Evolutionary conservation across 1,139 yeast species (phyloP).

Genomic region (Torulaspora pretoriensis): DNA sequence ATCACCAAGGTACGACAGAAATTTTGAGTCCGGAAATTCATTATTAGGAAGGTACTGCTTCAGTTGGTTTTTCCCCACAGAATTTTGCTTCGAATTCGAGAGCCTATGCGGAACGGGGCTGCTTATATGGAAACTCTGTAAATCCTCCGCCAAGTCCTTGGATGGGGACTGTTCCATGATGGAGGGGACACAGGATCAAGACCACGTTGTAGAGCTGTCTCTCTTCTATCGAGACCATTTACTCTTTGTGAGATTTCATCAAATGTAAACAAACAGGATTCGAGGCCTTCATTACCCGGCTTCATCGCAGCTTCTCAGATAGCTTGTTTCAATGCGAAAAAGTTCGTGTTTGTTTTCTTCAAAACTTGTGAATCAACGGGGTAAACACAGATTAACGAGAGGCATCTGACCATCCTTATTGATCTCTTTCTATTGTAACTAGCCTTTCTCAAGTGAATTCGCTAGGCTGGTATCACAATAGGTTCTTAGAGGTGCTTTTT

Average conservation of each 20-base stretch:
- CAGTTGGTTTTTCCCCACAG: slow-evolving; percentile 7
- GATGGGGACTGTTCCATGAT: slow-evolving; percentile 22
- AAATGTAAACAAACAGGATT: slow-evolving; percentile 7
- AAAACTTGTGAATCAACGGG: slow-evolving; percentile 2
- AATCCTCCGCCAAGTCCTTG: slow-evolving; percentile 20
- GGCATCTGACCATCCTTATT: no score
- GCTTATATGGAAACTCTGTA: slow-evolving; percentile 25
- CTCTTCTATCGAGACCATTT: neutral
- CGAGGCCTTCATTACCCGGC: slow-evolving; percentile 1
- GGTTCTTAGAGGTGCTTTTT: neutral
- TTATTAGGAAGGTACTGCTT: slow-evolving; percentile 22
- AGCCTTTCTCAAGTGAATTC: neutral
- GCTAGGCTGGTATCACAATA: no score
- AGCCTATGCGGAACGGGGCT: slow-evolving; percentile 17
- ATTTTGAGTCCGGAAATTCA: slow-evolving; percentile 23
- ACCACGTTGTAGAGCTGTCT: neutral
- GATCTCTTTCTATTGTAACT: neutral
- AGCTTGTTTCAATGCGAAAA: slow-evolving; percentile 1
- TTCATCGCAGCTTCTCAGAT: neutral
- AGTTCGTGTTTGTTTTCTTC: slow-evolving; percentile 14
- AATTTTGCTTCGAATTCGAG: neutral
- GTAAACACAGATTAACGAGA: neutral
- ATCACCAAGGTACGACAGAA: slow-evolving; percentile 21
- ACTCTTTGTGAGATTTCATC: slow-evolving; percentile 9
- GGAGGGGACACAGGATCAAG: neutral